Base-by-base conservation (phyloP, 768 basidiomycete species). In the Grammothele lineata region DNA sequence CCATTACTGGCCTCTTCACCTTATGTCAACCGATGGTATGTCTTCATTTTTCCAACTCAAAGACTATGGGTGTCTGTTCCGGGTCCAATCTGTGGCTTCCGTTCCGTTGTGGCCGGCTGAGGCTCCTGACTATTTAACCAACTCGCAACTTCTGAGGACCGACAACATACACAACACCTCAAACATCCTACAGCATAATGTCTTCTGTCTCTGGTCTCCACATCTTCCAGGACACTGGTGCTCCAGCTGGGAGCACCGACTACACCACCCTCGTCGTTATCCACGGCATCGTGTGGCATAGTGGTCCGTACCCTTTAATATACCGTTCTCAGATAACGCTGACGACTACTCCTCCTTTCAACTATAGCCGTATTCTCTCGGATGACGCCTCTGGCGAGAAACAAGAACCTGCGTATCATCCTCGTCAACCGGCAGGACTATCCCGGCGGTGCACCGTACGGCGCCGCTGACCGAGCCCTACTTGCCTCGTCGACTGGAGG, bases 391-490 rank as follows among this genome's bases (percentile, higher is more conserved):
- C 37, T 51, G 15, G 55, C 60, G 1, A 22, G 38, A 10, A 24
- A 40, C 15, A 40, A 53, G 26, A 59, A 57, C 35, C 14, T 53
- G 0, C 58, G 62, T 12, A 43, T 64, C 11, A 40, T 64, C 33
- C 40, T 53, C 19, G 24, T 60, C 25, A 64, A 56, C 46, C 43
- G 51, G n/a, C 55, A 60, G 18, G 62, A 59, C 46, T 62, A 62
- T 34, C 56, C 54, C 9, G 53, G 56, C 9, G 53, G 56, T 3
- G 39, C 55, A 4, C 58, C 57, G 4, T 55, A 50, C 52, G 38
- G 49, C 5, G 33, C 23, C 23, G 35, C 19, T 25, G 59, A 62
- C 8, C 45, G 47, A 18, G 43, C 39, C 0, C 33, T 40, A 6
- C 30, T 50, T 19, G 40, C 26, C 10, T 23, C 39, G 1, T 5